These are phyloP conservation scores for Hemisphaericaspora xylofermentans DNA, from an alignment of 1,139 yeast genomes.

Conservation along the genomic window DNA sequence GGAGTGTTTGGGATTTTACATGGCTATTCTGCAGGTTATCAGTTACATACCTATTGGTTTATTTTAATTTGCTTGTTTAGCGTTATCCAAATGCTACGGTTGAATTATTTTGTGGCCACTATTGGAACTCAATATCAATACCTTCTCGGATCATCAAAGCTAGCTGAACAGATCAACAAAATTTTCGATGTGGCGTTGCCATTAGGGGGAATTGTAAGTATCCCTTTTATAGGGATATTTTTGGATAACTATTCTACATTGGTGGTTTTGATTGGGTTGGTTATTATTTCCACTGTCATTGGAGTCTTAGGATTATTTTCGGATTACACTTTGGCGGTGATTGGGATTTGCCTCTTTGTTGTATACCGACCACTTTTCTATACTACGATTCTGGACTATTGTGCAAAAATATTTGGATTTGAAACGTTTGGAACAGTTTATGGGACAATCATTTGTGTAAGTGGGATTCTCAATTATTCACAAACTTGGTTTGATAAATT, in stretches of 20 bases:
- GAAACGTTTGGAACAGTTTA: slow-evolving; percentile 50
- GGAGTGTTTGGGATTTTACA: slow-evolving; percentile 46
- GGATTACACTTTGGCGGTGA: slow-evolving; percentile 27
- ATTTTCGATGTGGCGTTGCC: slow-evolving; percentile 48
- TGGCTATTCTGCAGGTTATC: slow-evolving; percentile 42
- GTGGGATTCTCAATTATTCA: slow-evolving; percentile 40
- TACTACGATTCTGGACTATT: slow-evolving; percentile 44
- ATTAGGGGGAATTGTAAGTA: slow-evolving; percentile 42
- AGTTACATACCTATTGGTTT: slow-evolving; percentile 45
- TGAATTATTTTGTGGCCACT: slow-evolving; percentile 49
- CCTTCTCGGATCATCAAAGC: slow-evolving; percentile 28
- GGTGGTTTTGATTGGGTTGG: slow-evolving; percentile 29
- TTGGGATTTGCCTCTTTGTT: slow-evolving; percentile 40
- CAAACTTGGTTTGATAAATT: slow-evolving; percentile 39
- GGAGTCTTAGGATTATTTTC: slow-evolving; percentile 41
- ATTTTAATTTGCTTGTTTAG: slow-evolving; percentile 38
- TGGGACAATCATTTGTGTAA: slow-evolving; percentile 42
- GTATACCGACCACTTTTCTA: slow-evolving; percentile 47
- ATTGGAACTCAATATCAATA: slow-evolving; percentile 45
- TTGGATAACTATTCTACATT: slow-evolving; percentile 41
- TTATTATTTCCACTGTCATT: slow-evolving; percentile 31
- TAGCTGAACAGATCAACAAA: slow-evolving; percentile 33
- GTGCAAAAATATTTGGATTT: slow-evolving; percentile 50
- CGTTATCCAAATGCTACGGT: slow-evolving; percentile 43
- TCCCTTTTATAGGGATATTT: slow-evolving; percentile 43